A percentile compares a stretch with the other conserved stretches of the same genome.
These are phyloP conservation scores for Cornus controversa DNA, from an alignment of 148 eudicot genomes.

Conservation along the genomic window DNA sequence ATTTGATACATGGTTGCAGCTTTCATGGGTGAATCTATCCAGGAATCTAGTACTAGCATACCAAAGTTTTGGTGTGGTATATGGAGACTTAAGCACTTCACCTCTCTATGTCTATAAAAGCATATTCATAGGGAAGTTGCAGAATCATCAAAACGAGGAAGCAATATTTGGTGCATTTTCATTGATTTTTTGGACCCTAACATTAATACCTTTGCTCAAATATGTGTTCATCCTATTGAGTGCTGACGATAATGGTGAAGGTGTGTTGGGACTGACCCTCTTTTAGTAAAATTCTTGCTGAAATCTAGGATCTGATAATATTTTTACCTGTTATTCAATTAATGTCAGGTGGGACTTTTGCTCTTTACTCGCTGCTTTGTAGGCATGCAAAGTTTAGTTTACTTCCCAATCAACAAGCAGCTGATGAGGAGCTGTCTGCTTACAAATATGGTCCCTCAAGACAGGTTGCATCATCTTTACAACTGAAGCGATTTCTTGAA, in stretches of 20 bases:
- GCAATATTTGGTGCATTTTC: constrained; percentile 87
- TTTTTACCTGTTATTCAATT: constrained; percentile 8
- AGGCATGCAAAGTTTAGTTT: constrained; percentile 88
- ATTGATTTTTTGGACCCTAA: constrained; percentile 86
- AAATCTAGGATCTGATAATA: neutral
- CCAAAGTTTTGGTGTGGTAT: constrained; percentile 93
- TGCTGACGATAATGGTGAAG: constrained; percentile 98
- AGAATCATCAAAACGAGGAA: constrained; percentile 53
- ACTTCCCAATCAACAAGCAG: constrained; percentile 99
- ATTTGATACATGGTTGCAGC: constrained; percentile 47
- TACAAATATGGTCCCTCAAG: constrained; percentile 61
- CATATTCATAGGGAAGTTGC: constrained; percentile 58
- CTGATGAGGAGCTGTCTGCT: constrained; percentile 91
- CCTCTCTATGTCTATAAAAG: constrained; percentile 89
- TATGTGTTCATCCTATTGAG: constrained; percentile 68
- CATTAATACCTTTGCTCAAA: constrained; percentile 87
- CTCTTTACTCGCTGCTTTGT: constrained; percentile 93
- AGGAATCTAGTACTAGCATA: constrained; percentile 77
- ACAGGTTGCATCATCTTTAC: constrained; percentile 36
- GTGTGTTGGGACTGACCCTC: constrained; percentile 30
- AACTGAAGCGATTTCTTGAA: constrained; percentile 77
- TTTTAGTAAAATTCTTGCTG: neutral
- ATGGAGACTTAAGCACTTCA: constrained; percentile 93
- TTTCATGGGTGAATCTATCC: constrained; percentile 48
- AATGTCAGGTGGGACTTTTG: constrained; percentile 84